These are phyloP conservation scores for Mortierella sp. DNA, from an alignment of 371 early-diverging fungal genomes.

Conservation along the genomic window DNA sequence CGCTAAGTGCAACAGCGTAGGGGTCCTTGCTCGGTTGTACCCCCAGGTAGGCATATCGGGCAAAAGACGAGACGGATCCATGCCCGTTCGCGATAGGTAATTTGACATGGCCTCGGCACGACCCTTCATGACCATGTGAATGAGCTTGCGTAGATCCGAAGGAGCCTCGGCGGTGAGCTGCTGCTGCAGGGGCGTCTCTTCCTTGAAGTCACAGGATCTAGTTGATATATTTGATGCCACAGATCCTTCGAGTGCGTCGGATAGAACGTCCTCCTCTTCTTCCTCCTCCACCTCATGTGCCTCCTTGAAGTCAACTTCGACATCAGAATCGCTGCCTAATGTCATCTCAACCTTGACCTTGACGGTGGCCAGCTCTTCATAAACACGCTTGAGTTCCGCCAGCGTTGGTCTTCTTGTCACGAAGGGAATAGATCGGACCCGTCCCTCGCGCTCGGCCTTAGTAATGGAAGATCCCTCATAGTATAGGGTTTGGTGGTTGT, in stretches of 20 bases:
- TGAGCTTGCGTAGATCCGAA: constrained; percentile 32
- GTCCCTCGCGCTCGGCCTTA: constrained; percentile 55
- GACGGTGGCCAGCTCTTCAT: constrained; percentile 62
- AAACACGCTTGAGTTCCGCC: constrained; percentile 66
- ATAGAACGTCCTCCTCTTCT: too few relatives aligned
- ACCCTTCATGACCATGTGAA: constrained; percentile 63
- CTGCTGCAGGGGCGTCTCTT: too few relatives aligned
- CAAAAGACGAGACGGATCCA: constrained; percentile 45
- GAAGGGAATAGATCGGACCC: constrained; percentile 78
- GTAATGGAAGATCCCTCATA: constrained; percentile 70
- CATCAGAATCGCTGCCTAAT: too few relatives aligned
- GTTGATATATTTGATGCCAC: too few relatives aligned
- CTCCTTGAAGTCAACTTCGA: too few relatives aligned
- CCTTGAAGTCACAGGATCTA: too few relatives aligned
- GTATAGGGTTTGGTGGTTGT: constrained; percentile 65
- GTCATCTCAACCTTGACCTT: too few relatives aligned
- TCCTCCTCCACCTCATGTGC: too few relatives aligned
- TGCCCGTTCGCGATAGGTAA: constrained; percentile 31
- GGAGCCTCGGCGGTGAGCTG: too few relatives aligned
- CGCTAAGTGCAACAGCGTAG: constrained; percentile 80
- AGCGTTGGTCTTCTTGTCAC: constrained; percentile 80
- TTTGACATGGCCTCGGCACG: constrained; percentile 61
- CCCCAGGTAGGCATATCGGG: constrained; percentile 60
- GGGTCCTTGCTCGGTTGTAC: constrained; percentile 51
- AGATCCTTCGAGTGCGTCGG: too few relatives aligned